Conservation (phyloP, 1,284 basidiomycete species). For the Thecaphora frezii region DNA sequence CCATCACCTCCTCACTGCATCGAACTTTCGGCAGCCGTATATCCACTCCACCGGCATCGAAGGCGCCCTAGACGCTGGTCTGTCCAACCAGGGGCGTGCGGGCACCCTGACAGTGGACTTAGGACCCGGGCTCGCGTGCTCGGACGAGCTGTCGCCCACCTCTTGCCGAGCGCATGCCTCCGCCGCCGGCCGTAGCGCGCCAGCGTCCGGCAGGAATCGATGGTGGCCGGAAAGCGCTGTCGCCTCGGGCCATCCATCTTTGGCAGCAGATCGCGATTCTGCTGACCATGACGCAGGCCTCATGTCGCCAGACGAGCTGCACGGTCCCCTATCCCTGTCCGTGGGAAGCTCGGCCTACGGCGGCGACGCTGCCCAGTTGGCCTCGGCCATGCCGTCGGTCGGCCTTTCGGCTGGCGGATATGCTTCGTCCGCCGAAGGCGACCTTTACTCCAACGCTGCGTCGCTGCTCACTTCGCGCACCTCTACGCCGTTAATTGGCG, state of each 20-base stretch:
- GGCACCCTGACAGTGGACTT: neutral
- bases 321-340: too few species aligned
- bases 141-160: neutral
- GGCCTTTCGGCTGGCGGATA: slow-evolving; percentile 12
- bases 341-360: too few species aligned
- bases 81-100: neutral
- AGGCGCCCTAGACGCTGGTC: neutral
- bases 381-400: too few species aligned
- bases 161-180: neutral
- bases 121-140: neutral
- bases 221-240: neutral
- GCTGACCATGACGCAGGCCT: too few species aligned
- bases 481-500: slow-evolving; percentile 27
- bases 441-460: slow-evolving; percentile 25
- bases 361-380: too few species aligned
- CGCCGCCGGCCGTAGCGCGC: too few species aligned
- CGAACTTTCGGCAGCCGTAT: neutral
- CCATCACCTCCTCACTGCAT: neutral
- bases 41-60: too few species aligned
- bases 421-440: slow-evolving; percentile 40
- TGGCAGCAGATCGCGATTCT: too few species aligned
- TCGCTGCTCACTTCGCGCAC: slow-evolving; percentile 22
- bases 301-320: too few species aligned
- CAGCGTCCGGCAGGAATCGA: neutral
- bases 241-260: too few species aligned